phyloP scores from a whole-genome alignment of 176 grass and related monocot species.

The Carex littledalei region DNA sequence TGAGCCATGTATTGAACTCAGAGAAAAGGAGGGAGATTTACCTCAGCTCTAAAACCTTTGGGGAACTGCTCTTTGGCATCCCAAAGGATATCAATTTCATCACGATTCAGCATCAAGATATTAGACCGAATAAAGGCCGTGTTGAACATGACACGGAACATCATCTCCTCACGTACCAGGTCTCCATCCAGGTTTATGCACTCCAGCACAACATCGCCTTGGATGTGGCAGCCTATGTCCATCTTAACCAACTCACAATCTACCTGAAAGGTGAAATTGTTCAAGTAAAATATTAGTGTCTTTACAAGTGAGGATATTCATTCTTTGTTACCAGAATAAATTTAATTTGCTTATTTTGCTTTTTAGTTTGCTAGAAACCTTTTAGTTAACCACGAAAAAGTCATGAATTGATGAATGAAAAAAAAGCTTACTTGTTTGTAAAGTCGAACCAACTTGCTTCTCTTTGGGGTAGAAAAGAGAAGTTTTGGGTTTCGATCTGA shows the following conservation, averaged over 20 bases:
- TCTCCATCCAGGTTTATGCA: constrained; percentile 84
- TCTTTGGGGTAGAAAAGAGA: constrained; percentile 78
- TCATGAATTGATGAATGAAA: not conserved
- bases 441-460: constrained; percentile 68
- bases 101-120: constrained; percentile 92
- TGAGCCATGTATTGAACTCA: not conserved
- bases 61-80: constrained; percentile 88
- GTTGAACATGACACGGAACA: constrained; percentile 99
- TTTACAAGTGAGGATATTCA: not conserved
- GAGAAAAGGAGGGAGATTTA: constrained; percentile 9
- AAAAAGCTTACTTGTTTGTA: constrained; percentile 65
- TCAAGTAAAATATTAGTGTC: not conserved
- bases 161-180: constrained; percentile 75
- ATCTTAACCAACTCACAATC: constrained; percentile 96
- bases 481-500: constrained; percentile 52
- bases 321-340: not conserved
- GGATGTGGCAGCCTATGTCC: constrained; percentile 93
- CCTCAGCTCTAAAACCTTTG: constrained; percentile 89
- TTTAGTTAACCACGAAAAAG: not conserved
- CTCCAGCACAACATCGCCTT: constrained; percentile 95
- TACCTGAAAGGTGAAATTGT: constrained; percentile 41
- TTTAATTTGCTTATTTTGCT: not conserved
- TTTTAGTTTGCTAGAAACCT: not conserved
- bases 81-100: constrained; percentile 91
- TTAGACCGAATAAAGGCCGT: constrained; percentile 95